These are phyloP conservation scores for Trypanosoma scelopori DNA, from an alignment of 208 protist species.

Conservation along the genomic window DNA sequence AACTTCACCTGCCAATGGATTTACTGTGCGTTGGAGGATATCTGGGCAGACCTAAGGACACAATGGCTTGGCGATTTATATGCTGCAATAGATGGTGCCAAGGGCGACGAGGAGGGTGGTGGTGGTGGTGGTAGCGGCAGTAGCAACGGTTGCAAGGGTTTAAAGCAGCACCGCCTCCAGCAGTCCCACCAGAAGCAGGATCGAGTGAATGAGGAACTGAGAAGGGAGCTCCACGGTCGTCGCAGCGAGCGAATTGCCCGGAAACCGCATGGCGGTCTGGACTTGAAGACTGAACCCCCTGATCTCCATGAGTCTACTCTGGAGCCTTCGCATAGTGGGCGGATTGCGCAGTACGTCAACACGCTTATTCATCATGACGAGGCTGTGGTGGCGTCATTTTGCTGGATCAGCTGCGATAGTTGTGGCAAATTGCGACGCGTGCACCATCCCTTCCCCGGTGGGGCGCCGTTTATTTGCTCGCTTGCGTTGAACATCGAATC, in stretches of 20 bases:
- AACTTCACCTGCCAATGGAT: slow-evolving; percentile 62
- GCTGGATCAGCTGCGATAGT: slow-evolving; percentile 72
- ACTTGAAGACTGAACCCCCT: slow-evolving; percentile 1
- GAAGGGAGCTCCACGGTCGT: slow-evolving; percentile 50
- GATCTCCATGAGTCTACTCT: slow-evolving; percentile 3
- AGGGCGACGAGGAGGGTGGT: slow-evolving; percentile 5
- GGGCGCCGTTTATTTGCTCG: slow-evolving; percentile 76
- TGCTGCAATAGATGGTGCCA: slow-evolving; percentile 6
- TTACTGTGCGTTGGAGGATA: slow-evolving; percentile 56
- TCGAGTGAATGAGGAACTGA: slow-evolving; percentile 53
- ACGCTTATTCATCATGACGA: slow-evolving; percentile 43
- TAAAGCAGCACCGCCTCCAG: slow-evolving; percentile 1
- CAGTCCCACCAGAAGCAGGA: slow-evolving; percentile 16
- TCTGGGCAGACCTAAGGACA: slow-evolving; percentile 47
- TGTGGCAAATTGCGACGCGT: slow-evolving; percentile 83
- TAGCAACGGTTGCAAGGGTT: not conserved
- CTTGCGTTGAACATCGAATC: slow-evolving; percentile 39
- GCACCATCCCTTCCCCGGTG: slow-evolving; percentile 84
- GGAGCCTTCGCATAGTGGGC: slow-evolving; percentile 4
- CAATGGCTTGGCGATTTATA: slow-evolving; percentile 55
- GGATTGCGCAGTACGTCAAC: slow-evolving; percentile 26
- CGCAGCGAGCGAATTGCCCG: slow-evolving; percentile 37
- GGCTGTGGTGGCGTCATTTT: slow-evolving; percentile 61
- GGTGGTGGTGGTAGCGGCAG: not conserved
- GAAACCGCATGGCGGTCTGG: slow-evolving; percentile 2